Conservation (phyloP, 768 basidiomycete species). For the Vararia minispora region DNA sequence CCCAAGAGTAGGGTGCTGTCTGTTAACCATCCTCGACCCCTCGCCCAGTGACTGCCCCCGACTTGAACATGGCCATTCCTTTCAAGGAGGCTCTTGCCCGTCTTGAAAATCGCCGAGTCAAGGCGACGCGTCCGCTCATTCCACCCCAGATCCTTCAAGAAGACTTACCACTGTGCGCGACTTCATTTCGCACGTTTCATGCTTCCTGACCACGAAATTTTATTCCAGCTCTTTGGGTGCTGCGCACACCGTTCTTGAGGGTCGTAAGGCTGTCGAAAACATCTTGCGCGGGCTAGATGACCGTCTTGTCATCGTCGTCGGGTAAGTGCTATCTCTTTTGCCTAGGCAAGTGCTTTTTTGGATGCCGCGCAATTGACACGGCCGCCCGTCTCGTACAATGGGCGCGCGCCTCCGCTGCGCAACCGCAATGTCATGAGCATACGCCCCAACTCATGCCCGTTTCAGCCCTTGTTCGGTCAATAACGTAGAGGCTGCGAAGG, state of each 20-base stretch:
- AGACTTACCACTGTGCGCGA: conserved; percentile 73
- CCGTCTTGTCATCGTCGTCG: conserved; percentile 84
- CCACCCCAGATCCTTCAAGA: conserved; percentile 93
- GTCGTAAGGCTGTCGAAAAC: conserved; percentile 65
- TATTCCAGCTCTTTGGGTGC: conserved; percentile 53
- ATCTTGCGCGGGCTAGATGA: conserved; percentile 85
- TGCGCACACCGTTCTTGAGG: conserved; percentile 85
- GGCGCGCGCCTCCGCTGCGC: too few relatives aligned
- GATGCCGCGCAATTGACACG: too few relatives aligned
- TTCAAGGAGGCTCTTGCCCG: conserved; percentile 71
- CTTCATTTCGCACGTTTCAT: conserved; percentile 4
- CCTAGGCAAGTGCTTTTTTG: neutral
- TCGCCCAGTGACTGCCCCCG: conserved; percentile 26
- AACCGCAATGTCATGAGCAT: neutral
- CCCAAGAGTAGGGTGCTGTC: conserved; percentile 1
- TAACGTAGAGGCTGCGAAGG: conserved; percentile 73
- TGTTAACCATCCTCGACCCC: conserved; percentile 1
- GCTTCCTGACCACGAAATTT: conserved; percentile 7
- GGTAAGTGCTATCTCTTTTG: conserved; percentile 33
- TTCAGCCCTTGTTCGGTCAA: conserved; percentile 90
- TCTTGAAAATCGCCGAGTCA: conserved; percentile 83
- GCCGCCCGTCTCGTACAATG: too few relatives aligned
- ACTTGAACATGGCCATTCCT: conserved; percentile 55
- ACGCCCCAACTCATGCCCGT: neutral
- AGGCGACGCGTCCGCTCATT: conserved; percentile 77